phyloP scores from a whole-genome alignment of 1,139 yeast genomes.

The Taphrina confusa region DNA sequence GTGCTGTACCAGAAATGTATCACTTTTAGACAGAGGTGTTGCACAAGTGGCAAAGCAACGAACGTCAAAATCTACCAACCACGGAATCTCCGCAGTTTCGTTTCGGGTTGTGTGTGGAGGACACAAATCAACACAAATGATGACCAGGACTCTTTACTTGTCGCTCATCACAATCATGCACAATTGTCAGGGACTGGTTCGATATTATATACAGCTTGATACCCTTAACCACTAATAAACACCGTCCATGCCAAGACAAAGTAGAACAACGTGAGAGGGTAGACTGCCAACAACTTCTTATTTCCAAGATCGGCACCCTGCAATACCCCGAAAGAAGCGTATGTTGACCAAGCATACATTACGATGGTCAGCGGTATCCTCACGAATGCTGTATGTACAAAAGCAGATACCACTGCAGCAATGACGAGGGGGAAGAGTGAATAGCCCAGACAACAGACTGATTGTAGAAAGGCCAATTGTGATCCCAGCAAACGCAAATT shows the following conservation, averaged over 20 bases:
- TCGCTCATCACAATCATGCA: too few species aligned
- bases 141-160: too few species aligned
- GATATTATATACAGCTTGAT: too few species aligned
- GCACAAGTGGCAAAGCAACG: too few species aligned
- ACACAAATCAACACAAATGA: too few species aligned
- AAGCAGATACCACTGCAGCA: constrained; percentile 57
- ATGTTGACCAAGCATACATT: constrained; percentile 70
- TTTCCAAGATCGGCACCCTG: constrained; percentile 72
- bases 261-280: constrained; percentile 77
- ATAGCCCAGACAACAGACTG: constrained; percentile 78
- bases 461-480: constrained; percentile 63
- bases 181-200: too few species aligned
- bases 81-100: too few species aligned
- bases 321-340: constrained; percentile 65
- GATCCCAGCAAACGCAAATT: constrained; percentile 79
- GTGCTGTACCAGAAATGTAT: too few species aligned
- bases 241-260: constrained; percentile 37
- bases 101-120: too few species aligned
- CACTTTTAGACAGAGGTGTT: too few species aligned
- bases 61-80: too few species aligned
- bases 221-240: constrained; percentile 27
- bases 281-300: constrained; percentile 69
- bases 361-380: constrained; percentile 58
- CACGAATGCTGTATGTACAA: constrained; percentile 57
- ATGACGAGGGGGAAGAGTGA: constrained; percentile 74